Base-by-base conservation (phyloP, 805 yeast species). In the Zygosaccharomyces gambellarensis region DNA sequence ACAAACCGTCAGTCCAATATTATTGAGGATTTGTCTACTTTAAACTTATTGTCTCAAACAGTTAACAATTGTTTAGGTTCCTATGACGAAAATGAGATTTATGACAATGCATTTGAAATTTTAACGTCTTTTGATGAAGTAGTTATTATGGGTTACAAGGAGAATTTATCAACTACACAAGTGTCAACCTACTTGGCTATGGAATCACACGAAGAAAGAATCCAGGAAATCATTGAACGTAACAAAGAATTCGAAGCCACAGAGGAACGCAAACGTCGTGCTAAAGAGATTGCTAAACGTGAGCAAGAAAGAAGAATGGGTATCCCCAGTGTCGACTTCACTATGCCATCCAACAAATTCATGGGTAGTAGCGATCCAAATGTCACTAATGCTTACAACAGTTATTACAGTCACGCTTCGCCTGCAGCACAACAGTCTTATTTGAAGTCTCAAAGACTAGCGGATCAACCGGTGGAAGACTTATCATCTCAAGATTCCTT, bases 121-220 rank as follows among this genome's bases (percentile, higher is more conserved):
- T 73, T 92, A 59, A 80, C 86, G 63, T 95, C 97, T 3, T 92
- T 94, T 63, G 99, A 94, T 68, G 99, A 94, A 71, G 87, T 94
- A 48, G 82, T 94, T 58, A 82, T 82, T 46, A 75, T 88, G 71
- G 99, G 99, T 14, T 89, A 85, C 73, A 82, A 87, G 57, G 99
- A 94, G 68, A 86, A 89, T 69, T 73, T 92, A 56, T 81, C 94
- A 0, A 67, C 85, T 56, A 68, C 82, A 51, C 98, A 94, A 72
- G 86, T 94, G 55, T 82, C 80, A 67, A 87, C 95, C 10, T 92
- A 87, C 71, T 75, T 94, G 73, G 92, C 89, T 65, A 92, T 94
- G 98, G 98, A 94, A 71, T 87, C 96, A 36, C 97, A 94, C 68
- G 99, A 94, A 71, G 99, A 94, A 72, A 92, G 88, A 75, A 92